A percentile compares a stretch with the other conserved stretches of the same genome.
These are phyloP conservation scores for Jacaranda mimosifolia DNA, from an alignment of 257 asterid species.

Conservation along the genomic window DNA sequence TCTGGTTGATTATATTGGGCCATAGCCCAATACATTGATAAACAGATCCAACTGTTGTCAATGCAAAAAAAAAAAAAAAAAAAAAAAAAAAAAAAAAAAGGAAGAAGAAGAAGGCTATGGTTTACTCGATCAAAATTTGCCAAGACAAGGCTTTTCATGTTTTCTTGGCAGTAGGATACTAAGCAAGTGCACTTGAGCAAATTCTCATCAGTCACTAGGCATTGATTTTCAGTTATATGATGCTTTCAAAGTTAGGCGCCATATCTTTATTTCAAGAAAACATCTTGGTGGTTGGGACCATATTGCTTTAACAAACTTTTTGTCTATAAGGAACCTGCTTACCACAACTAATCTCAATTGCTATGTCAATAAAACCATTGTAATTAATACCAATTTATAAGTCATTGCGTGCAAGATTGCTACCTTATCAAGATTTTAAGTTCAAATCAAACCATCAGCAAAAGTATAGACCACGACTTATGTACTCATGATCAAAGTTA, in stretches of 20 bases:
- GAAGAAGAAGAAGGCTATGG: no score
- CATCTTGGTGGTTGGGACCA: conserved; percentile 1
- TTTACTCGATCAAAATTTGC: no score
- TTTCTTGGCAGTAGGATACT: no score
- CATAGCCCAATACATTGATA: no score
- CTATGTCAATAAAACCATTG: not conserved
- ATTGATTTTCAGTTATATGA: conserved; percentile 17
- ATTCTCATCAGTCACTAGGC: conserved; percentile 3
- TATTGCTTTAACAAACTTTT: conserved; percentile 18
- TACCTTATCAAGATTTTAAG: not conserved
- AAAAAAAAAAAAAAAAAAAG: no score
- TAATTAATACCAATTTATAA: not conserved
- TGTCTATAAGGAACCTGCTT: conserved; percentile 11
- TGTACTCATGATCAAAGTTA: no score
- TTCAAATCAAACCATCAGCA: not conserved
- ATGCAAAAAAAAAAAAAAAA: no score
- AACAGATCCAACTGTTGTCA: no score
- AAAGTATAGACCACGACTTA: no score
- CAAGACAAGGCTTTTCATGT: no score
- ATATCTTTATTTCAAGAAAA: conserved; percentile 17
- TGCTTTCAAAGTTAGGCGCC: conserved; percentile 32
- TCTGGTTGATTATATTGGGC: no score
- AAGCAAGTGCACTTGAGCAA: not conserved
- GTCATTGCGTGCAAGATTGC: not conserved
- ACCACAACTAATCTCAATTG: conserved; percentile 2